Percentiles rank a stretch among this genome's conserved stretches.
phyloP scores from a whole-genome alignment of 208 protist species.

The Leishmania amazonensis region DNA sequence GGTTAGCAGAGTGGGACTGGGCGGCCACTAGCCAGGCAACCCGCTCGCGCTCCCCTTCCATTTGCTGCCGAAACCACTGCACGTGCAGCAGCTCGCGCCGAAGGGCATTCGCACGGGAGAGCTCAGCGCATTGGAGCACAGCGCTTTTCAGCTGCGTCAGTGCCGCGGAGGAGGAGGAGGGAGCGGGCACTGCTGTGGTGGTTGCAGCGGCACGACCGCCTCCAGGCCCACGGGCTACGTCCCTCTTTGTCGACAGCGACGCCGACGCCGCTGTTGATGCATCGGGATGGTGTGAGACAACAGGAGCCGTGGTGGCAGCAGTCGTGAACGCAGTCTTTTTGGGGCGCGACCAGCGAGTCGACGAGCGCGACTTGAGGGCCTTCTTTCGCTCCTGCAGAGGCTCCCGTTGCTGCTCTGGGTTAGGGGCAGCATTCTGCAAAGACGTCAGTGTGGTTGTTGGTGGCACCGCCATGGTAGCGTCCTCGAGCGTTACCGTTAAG shows the following conservation, averaged over 20 bases:
- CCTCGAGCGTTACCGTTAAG: too few relatives aligned
- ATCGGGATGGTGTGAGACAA: neutral
- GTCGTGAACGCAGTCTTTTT: neutral
- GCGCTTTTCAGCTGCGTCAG: slow-evolving; percentile 8
- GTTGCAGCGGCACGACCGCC: too few relatives aligned
- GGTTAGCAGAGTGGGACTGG: neutral
- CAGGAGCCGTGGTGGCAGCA: neutral
- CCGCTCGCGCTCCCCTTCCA: slow-evolving; percentile 12
- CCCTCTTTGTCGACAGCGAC: neutral
- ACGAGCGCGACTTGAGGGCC: neutral
- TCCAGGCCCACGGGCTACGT: neutral
- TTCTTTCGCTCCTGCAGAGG: neutral
- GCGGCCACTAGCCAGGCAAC: neutral
- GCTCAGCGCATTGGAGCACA: slow-evolving; percentile 34
- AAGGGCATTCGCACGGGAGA: slow-evolving; percentile 44
- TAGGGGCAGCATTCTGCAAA: neutral
- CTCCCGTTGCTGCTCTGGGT: neutral
- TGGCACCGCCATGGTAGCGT: neutral
- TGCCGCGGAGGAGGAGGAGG: neutral
- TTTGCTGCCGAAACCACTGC: slow-evolving; percentile 30
- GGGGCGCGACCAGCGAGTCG: neutral
- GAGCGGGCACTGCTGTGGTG: neutral
- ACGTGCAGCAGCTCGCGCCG: slow-evolving; percentile 48
- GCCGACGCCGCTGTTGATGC: neutral
- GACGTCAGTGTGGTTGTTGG: neutral